Evolutionary conservation across 352 stramenopile species (phyloP).

Genomic region (Stramenopiles sp.): DNA sequence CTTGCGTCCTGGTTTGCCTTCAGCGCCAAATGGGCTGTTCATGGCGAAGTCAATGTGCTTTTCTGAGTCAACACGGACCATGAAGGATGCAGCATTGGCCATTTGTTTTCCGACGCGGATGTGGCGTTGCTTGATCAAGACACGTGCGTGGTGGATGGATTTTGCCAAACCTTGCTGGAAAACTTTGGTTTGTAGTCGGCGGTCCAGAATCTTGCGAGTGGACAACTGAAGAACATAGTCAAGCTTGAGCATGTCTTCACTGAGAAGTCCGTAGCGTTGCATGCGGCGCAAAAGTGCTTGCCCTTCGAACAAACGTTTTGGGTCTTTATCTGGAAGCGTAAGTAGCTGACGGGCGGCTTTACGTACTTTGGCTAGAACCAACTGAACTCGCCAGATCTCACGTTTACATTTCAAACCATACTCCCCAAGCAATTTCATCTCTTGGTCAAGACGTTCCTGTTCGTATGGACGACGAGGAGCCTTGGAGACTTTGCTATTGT

Average conservation of each 20-base stretch:
- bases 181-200: slow-evolving; percentile 93
- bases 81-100: slow-evolving; percentile 95
- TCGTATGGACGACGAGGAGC: slow-evolving; percentile 95
- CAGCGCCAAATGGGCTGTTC: slow-evolving; percentile 90
- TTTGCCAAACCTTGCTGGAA: slow-evolving; percentile 98
- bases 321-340: slow-evolving; percentile 92
- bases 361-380: slow-evolving; percentile 94
- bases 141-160: slow-evolving; percentile 95
- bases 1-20: no score
- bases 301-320: slow-evolving; percentile 95
- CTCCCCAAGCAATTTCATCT: slow-evolving; percentile 92
- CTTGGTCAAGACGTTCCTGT: slow-evolving; percentile 97
- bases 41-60: slow-evolving; percentile 99
- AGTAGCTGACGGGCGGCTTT: slow-evolving; percentile 92
- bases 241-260: slow-evolving; percentile 90
- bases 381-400: slow-evolving; percentile 98
- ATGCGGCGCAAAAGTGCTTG: slow-evolving; percentile 88
- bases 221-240: slow-evolving; percentile 95
- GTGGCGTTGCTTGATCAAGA: slow-evolving; percentile 97
- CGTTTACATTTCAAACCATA: slow-evolving; percentile 98
- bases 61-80: slow-evolving; percentile 92
- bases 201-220: slow-evolving; percentile 95
- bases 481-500: slow-evolving; percentile 94
- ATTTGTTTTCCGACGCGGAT: slow-evolving; percentile 97
- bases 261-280: slow-evolving; percentile 82